Evolutionary conservation across 1,284 basidiomycete species (phyloP), one percentile per base, ranked within the genome.

Genomic region (Ustilago xerochloae): DNA sequence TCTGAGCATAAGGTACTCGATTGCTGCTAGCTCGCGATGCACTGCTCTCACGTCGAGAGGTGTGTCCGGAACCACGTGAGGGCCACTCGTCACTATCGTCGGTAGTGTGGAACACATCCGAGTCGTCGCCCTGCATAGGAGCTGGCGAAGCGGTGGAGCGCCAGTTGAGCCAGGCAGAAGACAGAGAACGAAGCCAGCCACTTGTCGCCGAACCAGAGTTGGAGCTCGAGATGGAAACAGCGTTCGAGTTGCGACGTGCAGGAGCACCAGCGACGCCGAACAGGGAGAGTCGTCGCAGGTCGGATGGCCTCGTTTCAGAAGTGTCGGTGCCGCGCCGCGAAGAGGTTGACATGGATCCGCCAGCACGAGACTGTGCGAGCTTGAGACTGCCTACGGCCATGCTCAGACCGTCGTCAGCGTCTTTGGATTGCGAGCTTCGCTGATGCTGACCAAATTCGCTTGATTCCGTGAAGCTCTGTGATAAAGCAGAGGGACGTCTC

Each of bases 101-200:
- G 22, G 59, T 64, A 2, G 59, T 41, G 26, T 63, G 55, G 26
- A 63, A 67, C 29, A 57, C 60, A 12, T 73, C 70, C 29, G 63
- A 63, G 24, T 73, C 70, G 38, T 66, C 61, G 45, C 16, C 24
- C 15, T 55, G 63, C 60, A 67, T 50, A 12, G 70, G 64, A 20
- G 64, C 61, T 13, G 70, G 57, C 6, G 70, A 73, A 5, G 70
- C 60, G n/a, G 57, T 59, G 6, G 56, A 60, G 33, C 75, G 66
- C 64, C 69, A 63, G 12, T 74, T 71, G 48, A 63, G 62, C 76
- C 76, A 78, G 6, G 69, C 76, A 9, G 72, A 72, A 10, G 73
- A 75, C 20, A 78, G 48, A 4, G 76, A 78, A 12, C 69, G 63
- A 28, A 78, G 61, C 76, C 76, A 78, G 7, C 68, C 69, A n/a